Conservation (phyloP, 768 basidiomycete genomes). For the Strobilomyces echinocephalus region DNA sequence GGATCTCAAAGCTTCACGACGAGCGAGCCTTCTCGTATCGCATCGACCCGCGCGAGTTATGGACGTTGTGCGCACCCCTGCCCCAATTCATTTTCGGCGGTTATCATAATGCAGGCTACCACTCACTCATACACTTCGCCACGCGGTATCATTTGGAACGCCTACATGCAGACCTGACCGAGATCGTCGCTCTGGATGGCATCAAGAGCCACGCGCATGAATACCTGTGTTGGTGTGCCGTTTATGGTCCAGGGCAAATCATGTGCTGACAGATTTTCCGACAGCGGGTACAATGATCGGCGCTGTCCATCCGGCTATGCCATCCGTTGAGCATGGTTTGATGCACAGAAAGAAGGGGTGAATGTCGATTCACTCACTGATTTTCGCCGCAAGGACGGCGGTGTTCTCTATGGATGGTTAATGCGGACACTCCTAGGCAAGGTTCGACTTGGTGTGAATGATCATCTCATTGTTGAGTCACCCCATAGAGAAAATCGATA, state of each 20-base stretch:
- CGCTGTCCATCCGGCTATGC: slow-evolving; percentile 27
- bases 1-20: slow-evolving; percentile 18
- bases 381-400: slow-evolving; percentile 18
- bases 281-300: slow-evolving; percentile 24
- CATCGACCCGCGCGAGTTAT: neutral
- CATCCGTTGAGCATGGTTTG: slow-evolving; percentile 28
- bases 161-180: slow-evolving; percentile 18
- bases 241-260: neutral
- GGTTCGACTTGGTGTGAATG: neutral
- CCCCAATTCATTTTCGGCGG: slow-evolving; percentile 11
- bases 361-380: slow-evolving; percentile 20
- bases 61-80: slow-evolving; percentile 16
- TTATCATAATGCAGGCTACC: slow-evolving; percentile 22
- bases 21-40: slow-evolving; percentile 5
- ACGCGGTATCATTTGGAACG: slow-evolving; percentile 20
- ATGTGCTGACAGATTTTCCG: neutral
- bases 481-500: slow-evolving; percentile 7
- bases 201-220: slow-evolving; percentile 19
- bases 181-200: slow-evolving; percentile 28
- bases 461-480: slow-evolving; percentile 21
- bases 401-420: slow-evolving; percentile 24
- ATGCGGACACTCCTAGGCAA: neutral
- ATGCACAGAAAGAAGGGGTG: slow-evolving; percentile 19
- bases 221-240: slow-evolving; percentile 18
- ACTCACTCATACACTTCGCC: slow-evolving; percentile 16